Evolutionary conservation across 129 eudicot genomes (phyloP).

Genomic region (Helichrysum umbraculigerum): DNA sequence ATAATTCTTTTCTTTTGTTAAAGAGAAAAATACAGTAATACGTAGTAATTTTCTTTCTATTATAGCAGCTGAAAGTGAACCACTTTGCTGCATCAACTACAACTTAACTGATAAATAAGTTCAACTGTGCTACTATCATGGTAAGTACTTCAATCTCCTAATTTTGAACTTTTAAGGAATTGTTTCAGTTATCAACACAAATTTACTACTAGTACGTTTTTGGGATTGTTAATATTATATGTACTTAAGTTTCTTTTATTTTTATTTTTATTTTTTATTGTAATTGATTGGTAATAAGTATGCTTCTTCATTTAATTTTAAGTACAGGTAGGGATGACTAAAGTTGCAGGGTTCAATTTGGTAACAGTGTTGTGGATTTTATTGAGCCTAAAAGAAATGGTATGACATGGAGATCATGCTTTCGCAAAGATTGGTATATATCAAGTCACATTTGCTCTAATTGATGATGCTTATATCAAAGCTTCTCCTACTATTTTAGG

Average conservation of each 20-base stretch:
- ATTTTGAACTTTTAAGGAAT: neutral
- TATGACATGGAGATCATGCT: slow-evolving; percentile 65
- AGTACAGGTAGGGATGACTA: slow-evolving; percentile 37
- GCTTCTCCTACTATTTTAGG: slow-evolving; percentile 82
- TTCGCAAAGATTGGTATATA: slow-evolving; percentile 69
- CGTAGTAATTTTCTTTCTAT: too few relatives aligned
- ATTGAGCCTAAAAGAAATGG: slow-evolving; percentile 41
- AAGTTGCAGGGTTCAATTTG: slow-evolving; percentile 39
- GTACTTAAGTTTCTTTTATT: too few relatives aligned
- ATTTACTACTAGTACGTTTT: neutral
- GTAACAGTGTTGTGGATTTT: slow-evolving; percentile 46
- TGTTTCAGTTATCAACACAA: neutral
- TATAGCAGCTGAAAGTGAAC: slow-evolving; percentile 17
- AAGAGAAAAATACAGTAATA: too few relatives aligned
- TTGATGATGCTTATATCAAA: slow-evolving; percentile 54
- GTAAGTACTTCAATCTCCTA: slow-evolving; percentile 15
- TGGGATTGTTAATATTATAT: neutral
- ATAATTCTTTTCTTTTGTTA: too few relatives aligned
- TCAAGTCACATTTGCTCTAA: slow-evolving; percentile 55
- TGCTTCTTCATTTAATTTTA: slow-evolving; percentile 8
- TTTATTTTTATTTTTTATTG: neutral
- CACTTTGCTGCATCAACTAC: slow-evolving; percentile 20
- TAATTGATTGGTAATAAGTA: slow-evolving; percentile 6
- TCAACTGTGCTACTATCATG: slow-evolving; percentile 5
- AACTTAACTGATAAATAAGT: neutral